Evolutionary conservation across 2,329 filamentous ascomycete genomes (phyloP).

Genomic region (Zymoseptoria brevis): DNA sequence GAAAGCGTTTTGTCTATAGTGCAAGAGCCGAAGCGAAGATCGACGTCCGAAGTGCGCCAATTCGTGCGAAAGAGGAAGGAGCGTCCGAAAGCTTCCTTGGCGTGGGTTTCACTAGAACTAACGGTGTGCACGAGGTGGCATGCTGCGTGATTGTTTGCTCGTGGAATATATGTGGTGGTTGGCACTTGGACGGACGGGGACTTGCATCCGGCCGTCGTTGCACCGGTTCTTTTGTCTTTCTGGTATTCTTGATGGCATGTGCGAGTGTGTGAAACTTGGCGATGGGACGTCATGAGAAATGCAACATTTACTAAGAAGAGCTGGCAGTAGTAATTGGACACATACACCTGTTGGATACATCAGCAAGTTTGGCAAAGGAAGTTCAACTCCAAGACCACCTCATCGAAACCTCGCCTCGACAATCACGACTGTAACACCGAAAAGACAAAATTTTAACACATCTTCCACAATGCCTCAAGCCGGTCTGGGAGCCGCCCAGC

Average conservation of each 20-base stretch:
- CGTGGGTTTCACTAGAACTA: neutral
- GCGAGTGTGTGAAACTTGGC: neutral
- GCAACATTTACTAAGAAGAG: neutral
- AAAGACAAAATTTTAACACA: too few species aligned
- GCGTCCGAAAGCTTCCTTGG: neutral
- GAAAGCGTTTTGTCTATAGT: neutral
- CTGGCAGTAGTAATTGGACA: neutral
- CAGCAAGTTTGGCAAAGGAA: too few species aligned
- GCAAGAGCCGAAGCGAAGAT: neutral
- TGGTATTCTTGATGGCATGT: neutral
- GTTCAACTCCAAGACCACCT: too few species aligned
- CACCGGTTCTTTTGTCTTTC: conserved; percentile 2
- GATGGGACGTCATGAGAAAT: neutral
- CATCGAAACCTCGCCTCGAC: too few species aligned
- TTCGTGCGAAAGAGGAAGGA: neutral
- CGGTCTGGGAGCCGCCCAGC: conserved; percentile 10
- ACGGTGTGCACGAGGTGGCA: neutral
- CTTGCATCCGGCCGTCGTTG: conserved; percentile 8
- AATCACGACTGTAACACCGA: too few species aligned
- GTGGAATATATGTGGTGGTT: conserved; percentile 6
- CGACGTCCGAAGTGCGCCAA: neutral
- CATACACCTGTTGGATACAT: too few species aligned
- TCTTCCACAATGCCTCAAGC: conserved; percentile 13
- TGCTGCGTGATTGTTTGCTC: neutral
- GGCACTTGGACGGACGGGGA: conserved; percentile 5